A percentile compares a stretch with the other conserved stretches of the same genome.
phyloP scores from a whole-genome alignment of 495 filamentous ascomycete species.

The Aspergillus asperescens region DNA sequence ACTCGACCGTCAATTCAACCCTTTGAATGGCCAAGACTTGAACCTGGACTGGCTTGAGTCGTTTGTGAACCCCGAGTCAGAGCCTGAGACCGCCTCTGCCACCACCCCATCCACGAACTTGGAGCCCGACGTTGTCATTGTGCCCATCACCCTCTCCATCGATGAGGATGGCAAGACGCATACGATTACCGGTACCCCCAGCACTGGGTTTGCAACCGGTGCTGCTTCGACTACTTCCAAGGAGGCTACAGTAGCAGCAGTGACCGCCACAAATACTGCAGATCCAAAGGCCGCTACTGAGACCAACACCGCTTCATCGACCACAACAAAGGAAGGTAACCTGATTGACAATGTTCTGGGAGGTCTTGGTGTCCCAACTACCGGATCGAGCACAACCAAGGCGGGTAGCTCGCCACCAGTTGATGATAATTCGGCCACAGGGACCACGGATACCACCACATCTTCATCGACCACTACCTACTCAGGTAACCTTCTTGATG shows the following conservation, averaged over 20 bases:
- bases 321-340: neutral
- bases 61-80: neutral
- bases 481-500: neutral
- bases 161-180: constrained; percentile 24
- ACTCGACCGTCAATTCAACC: constrained; percentile 39
- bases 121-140: constrained; percentile 20
- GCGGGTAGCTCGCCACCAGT: neutral
- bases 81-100: neutral
- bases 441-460: neutral
- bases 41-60: constrained; percentile 3
- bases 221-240: constrained; percentile 13
- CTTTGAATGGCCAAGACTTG: neutral
- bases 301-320: neutral
- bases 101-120: constrained; percentile 15
- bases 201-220: constrained; percentile 7
- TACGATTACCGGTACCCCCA: constrained; percentile 19
- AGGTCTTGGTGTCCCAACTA: neutral
- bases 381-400: neutral
- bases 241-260: constrained; percentile 3
- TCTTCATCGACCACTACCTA: constrained; percentile 1
- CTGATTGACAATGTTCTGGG: neutral
- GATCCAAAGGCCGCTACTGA: neutral
- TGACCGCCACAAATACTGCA: constrained; percentile 9
- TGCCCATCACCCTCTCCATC: constrained; percentile 25
- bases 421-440: neutral